phyloP scores from a whole-genome alignment of 2,329 filamentous ascomycete species.

The Botryotinia convoluta region DNA sequence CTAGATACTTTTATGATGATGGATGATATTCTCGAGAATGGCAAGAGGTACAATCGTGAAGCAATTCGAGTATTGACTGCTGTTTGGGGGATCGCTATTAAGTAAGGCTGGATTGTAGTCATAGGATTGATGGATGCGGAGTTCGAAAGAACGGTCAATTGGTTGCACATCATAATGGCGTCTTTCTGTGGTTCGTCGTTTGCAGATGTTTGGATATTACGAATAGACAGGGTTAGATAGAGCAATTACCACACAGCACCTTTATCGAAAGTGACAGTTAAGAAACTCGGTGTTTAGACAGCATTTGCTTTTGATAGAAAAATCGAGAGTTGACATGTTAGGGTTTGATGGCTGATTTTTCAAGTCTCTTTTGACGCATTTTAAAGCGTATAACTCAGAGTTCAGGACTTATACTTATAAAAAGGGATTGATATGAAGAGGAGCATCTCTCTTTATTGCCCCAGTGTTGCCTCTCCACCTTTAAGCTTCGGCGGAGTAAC shows the following conservation, averaged over 20 bases:
- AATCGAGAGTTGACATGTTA: background rate
- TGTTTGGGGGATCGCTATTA: background rate
- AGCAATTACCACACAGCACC: background rate
- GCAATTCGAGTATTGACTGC: conserved; percentile 22
- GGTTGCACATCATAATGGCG: background rate
- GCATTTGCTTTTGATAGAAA: background rate
- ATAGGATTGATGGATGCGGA: background rate
- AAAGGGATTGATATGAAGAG: background rate
- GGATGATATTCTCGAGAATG: conserved; percentile 28
- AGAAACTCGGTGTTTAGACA: background rate
- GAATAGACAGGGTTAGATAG: background rate
- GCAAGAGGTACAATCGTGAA: conserved; percentile 26
- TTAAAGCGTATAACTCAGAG: background rate
- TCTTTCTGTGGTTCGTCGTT: background rate
- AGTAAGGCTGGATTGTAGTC: background rate
- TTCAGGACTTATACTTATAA: background rate
- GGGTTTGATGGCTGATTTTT: no score
- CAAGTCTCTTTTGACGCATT: background rate
- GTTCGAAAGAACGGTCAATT: background rate
- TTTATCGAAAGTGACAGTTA: background rate
- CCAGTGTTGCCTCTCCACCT: background rate
- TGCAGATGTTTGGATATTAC: background rate
- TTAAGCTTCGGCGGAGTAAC: background rate
- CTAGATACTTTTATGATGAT: conserved; percentile 27
- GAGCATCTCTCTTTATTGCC: background rate